A percentile compares a stretch with the other conserved stretches of the same genome.
Evolutionary conservation across 2,329 filamentous ascomycete genomes (phyloP).

Genomic region (Fusarium sp.): DNA sequence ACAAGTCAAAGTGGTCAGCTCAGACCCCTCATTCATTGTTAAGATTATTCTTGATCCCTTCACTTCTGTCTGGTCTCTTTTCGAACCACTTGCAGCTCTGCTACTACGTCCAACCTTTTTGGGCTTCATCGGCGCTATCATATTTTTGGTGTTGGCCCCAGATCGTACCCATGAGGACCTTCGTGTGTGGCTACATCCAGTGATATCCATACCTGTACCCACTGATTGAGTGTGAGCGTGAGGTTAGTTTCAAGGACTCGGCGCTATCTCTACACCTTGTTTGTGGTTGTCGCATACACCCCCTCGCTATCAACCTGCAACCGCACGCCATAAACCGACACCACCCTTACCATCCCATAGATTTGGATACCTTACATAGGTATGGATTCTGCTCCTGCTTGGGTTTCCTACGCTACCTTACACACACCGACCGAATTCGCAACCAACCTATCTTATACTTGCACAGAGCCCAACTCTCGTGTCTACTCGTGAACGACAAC

Average conservation of each 20-base stretch:
- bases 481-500: slow-evolving; percentile 21
- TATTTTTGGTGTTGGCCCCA: slow-evolving; percentile 29
- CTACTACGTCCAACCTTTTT: slow-evolving; percentile 28
- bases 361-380: slow-evolving; percentile 21
- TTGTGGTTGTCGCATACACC: slow-evolving; percentile 17
- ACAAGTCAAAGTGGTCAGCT: slow-evolving; percentile 7
- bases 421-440: slow-evolving; percentile 39
- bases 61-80: background rate
- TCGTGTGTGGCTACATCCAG: slow-evolving; percentile 14
- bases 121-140: slow-evolving; percentile 38
- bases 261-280: slow-evolving; percentile 37
- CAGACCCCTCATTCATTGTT: slow-evolving; percentile 28
- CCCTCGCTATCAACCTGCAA: slow-evolving; percentile 34
- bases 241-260: slow-evolving; percentile 21
- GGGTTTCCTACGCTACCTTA: slow-evolving; percentile 12
- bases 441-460: slow-evolving; percentile 29
- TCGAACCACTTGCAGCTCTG: slow-evolving; percentile 34
- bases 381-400: slow-evolving; percentile 18
- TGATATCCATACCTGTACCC: slow-evolving; percentile 23
- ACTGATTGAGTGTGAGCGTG: slow-evolving; percentile 7
- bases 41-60: slow-evolving; percentile 25
- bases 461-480: slow-evolving; percentile 13
- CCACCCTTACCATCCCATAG: slow-evolving; percentile 26
- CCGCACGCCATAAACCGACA: slow-evolving; percentile 42
- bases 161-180: slow-evolving; percentile 33